Evolutionary conservation across 169 alveolate species (phyloP).

Genomic region (Eimeria brunetti): DNA sequence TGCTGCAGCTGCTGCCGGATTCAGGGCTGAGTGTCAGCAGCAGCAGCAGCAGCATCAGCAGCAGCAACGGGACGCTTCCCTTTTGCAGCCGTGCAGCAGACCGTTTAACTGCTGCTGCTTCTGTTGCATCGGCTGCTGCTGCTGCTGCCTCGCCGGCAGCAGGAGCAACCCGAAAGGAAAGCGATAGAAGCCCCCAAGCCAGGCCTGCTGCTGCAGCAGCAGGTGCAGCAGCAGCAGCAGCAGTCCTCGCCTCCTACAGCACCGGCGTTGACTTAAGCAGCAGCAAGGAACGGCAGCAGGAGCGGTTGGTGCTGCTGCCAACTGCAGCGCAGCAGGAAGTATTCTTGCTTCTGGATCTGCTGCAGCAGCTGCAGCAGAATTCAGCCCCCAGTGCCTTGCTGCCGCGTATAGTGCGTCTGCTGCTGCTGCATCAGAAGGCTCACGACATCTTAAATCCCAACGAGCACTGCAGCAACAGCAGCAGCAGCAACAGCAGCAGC

Average conservation of each 20-base stretch:
- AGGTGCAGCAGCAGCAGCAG: constrained; percentile 63
- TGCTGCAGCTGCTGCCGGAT: constrained; percentile 57
- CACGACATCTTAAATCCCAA: neutral
- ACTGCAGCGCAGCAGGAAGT: constrained; percentile 34
- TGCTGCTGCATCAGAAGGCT: constrained; percentile 34
- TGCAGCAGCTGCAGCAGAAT: constrained; percentile 23
- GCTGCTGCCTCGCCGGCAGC: neutral
- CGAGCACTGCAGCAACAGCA: constrained; percentile 7
- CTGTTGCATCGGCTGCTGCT: neutral
- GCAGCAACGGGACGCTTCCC: constrained; percentile 3
- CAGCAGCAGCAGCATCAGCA: constrained; percentile 35
- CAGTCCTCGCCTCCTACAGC: constrained; percentile 26
- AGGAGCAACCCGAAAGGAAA: neutral
- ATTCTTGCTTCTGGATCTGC: constrained; percentile 20
- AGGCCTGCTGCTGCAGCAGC: constrained; percentile 39
- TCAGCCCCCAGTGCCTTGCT: constrained; percentile 5
- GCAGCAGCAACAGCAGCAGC: neutral
- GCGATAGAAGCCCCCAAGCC: neutral
- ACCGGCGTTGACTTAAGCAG: neutral
- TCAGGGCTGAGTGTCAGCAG: neutral
- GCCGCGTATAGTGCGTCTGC: constrained; percentile 13
- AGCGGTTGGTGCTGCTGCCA: constrained; percentile 10
- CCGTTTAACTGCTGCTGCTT: neutral
- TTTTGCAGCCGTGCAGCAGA: constrained; percentile 14
- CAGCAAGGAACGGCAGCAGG: constrained; percentile 21